Percentiles rank a stretch among this genome's conserved stretches.
phyloP scores from a whole-genome alignment of 306 rosid genomes.

The Vigna reflexopilosa region DNA sequence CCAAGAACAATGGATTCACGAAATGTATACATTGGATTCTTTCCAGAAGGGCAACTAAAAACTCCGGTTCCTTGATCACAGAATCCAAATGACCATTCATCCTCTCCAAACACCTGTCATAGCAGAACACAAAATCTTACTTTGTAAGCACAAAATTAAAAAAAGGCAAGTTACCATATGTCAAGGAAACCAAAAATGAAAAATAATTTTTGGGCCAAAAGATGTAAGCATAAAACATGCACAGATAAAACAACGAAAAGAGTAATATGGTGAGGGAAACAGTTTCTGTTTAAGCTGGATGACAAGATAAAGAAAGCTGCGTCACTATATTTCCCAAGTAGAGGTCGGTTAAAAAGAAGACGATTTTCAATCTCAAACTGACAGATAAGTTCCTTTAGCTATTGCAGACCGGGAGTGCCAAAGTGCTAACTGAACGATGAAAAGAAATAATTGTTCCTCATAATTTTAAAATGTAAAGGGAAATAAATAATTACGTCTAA shows the following conservation, averaged over 20 bases:
- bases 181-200: neutral
- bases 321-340: neutral
- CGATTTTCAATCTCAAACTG: constrained; percentile 6
- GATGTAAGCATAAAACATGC: constrained; percentile 19
- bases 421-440: neutral
- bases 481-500: neutral
- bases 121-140: constrained; percentile 36
- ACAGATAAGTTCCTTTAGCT: neutral
- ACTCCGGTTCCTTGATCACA: constrained; percentile 98
- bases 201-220: neutral
- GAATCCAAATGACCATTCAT: constrained; percentile 99
- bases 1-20: constrained; percentile 86
- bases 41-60: constrained; percentile 89
- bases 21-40: constrained; percentile 94
- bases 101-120: constrained; percentile 81
- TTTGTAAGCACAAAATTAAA: constrained; percentile 6
- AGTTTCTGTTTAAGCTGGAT: constrained; percentile 1
- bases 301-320: neutral
- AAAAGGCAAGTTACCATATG: neutral
- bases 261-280: neutral
- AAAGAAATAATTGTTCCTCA: neutral
- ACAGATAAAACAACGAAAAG: constrained; percentile 6
- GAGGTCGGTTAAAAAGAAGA: neutral
- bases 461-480: neutral
- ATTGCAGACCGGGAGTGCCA: neutral